A percentile compares a stretch with the other conserved stretches of the same genome.
Evolutionary conservation across 495 filamentous ascomycete genomes (phyloP).

Genomic region (Penicillium dipodomyicola): DNA sequence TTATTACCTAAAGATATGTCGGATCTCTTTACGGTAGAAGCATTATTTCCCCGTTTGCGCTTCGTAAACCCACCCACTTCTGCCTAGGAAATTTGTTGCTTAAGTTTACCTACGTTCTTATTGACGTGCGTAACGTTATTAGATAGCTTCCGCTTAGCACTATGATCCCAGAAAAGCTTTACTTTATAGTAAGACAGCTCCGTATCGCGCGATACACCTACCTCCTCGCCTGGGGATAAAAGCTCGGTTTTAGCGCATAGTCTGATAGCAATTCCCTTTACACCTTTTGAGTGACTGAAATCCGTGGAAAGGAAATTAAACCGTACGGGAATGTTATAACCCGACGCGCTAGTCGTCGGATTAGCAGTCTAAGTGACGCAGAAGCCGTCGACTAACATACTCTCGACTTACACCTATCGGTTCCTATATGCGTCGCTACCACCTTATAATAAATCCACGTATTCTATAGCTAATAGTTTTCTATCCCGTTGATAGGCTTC

Average conservation of each 20-base stretch:
- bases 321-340: slow-evolving; percentile 80
- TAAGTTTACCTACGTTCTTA: slow-evolving; percentile 91
- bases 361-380: slow-evolving; percentile 81
- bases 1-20: slow-evolving; percentile 79
- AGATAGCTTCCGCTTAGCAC: slow-evolving; percentile 89
- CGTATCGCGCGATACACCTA: slow-evolving; percentile 41
- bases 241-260: slow-evolving; percentile 86
- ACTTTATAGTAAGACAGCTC: slow-evolving; percentile 94
- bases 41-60: slow-evolving; percentile 67
- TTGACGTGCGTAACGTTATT: slow-evolving; percentile 92
- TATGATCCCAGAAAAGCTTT: slow-evolving; percentile 94
- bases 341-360: slow-evolving; percentile 52
- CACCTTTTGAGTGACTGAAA: slow-evolving; percentile 96
- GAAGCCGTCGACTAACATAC: slow-evolving; percentile 86
- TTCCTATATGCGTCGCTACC: slow-evolving; percentile 66
- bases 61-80: slow-evolving; percentile 90
- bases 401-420: slow-evolving; percentile 75
- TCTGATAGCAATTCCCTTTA: slow-evolving; percentile 91
- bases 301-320: slow-evolving; percentile 99
- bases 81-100: slow-evolving; percentile 82
- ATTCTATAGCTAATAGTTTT: slow-evolving; percentile 88
- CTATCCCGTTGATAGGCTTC: slow-evolving; percentile 87
- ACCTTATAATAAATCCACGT: slow-evolving; percentile 72
- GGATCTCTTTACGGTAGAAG: slow-evolving; percentile 48
- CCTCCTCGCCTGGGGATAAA: no score